Conservation (phyloP, 306 rosid species). For the Fragaria nilgerrensis region DNA sequence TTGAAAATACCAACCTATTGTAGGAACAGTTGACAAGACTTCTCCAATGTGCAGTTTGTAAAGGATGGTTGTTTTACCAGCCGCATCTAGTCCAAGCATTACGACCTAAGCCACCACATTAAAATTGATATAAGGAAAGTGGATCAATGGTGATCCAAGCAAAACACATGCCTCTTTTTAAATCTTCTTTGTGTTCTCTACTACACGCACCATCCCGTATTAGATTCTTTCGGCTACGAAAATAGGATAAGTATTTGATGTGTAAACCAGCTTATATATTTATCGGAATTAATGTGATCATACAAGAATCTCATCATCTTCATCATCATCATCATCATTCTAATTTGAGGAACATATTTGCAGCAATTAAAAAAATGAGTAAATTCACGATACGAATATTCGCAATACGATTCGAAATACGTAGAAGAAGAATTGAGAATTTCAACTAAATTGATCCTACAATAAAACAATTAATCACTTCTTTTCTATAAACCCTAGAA, state of each 20-base stretch:
- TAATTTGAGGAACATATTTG: background rate
- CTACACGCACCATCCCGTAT: background rate
- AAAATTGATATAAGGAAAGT: background rate
- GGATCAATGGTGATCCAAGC: background rate
- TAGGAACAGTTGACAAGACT: slow-evolving; percentile 88
- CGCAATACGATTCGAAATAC: background rate
- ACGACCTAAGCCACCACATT: slow-evolving; percentile 61
- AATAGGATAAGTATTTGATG: background rate
- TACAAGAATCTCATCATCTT: background rate
- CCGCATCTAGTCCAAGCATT: slow-evolving; percentile 96
- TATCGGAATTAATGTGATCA: background rate
- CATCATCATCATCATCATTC: background rate
- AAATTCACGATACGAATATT: background rate
- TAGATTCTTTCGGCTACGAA: background rate
- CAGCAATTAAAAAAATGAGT: background rate
- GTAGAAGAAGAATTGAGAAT: background rate
- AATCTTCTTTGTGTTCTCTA: too few species aligned
- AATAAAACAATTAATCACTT: background rate
- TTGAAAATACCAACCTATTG: slow-evolving; percentile 62
- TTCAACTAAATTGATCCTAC: background rate
- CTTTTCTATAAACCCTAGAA: slow-evolving; percentile 8
- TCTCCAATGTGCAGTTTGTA: slow-evolving; percentile 93
- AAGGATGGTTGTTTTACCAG: slow-evolving; percentile 87
- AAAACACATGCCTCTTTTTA: background rate
- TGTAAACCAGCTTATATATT: background rate